phyloP scores from a whole-genome alignment of 768 basidiomycete species.

The Mycena leptocephala region DNA sequence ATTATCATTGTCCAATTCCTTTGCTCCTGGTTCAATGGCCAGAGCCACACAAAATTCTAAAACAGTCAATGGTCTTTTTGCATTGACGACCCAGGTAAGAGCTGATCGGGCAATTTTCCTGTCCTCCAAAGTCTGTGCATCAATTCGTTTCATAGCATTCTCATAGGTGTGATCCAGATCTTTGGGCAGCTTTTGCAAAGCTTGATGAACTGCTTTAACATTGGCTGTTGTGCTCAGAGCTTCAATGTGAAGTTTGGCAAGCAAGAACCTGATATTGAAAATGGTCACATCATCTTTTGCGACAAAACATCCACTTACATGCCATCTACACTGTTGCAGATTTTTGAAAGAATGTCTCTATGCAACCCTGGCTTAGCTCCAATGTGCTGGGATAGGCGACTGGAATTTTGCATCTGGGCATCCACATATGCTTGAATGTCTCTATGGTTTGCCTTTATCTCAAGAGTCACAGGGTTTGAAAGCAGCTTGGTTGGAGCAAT shows the following conservation, averaged over 20 bases:
- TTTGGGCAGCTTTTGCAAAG: neutral
- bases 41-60: too few relatives aligned
- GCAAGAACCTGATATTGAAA: neutral
- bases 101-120: neutral
- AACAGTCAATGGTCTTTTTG: too few relatives aligned
- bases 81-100: too few relatives aligned
- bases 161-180: neutral
- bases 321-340: neutral
- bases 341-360: neutral
- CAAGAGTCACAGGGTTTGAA: neutral
- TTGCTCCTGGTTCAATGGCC: too few relatives aligned
- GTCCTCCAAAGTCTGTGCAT: neutral
- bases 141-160: neutral
- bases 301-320: neutral
- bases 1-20: too few relatives aligned
- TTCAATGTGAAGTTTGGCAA: constrained; percentile 15
- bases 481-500: neutral
- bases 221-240: too few relatives aligned
- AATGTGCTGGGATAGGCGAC: neutral
- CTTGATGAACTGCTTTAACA: constrained; percentile 5
- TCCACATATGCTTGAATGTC: neutral
- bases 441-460: neutral
- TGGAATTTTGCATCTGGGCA: neutral
- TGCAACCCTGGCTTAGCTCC: neutral
- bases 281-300: neutral